phyloP scores from a whole-genome alignment of 1,284 basidiomycete genomes.

The Porodaedalea pini region DNA sequence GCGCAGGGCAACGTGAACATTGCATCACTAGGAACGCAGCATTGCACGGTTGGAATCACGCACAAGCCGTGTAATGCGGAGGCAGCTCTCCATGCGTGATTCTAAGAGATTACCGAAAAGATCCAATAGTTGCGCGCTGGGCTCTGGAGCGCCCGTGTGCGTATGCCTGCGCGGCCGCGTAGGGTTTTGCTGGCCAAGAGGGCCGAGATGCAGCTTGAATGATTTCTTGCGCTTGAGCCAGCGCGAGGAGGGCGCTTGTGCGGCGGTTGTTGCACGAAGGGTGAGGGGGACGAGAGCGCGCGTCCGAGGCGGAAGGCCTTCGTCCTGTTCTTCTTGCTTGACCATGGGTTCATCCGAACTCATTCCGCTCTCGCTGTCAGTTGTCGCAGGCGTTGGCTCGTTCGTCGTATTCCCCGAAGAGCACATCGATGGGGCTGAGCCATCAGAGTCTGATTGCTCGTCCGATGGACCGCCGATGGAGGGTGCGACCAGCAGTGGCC shows the following conservation, averaged over 20 bases:
- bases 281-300: conserved; percentile 11
- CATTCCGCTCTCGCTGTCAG: neutral
- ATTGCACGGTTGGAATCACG: conserved; percentile 42
- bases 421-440: conserved; percentile 26
- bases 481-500: conserved; percentile 20
- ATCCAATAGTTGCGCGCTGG: conserved; percentile 53
- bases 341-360: neutral
- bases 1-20: neutral
- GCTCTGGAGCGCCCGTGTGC: conserved; percentile 29
- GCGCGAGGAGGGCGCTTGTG: conserved; percentile 32
- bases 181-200: conserved; percentile 34
- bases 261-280: conserved; percentile 22
- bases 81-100: conserved; percentile 68
- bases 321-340: conserved; percentile 18
- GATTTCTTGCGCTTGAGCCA: conserved; percentile 44
- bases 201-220: conserved; percentile 45
- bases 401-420: conserved; percentile 25
- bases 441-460: conserved; percentile 28
- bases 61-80: conserved; percentile 57
- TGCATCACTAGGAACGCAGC: conserved; percentile 10
- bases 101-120: conserved; percentile 71
- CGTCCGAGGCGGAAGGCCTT: neutral
- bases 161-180: conserved; percentile 21
- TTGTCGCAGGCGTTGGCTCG: conserved; percentile 17
- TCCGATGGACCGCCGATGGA: conserved; percentile 28